phyloP scores from a whole-genome alignment of 2,329 filamentous ascomycete genomes.

The Gaeumannomyces sp. region DNA sequence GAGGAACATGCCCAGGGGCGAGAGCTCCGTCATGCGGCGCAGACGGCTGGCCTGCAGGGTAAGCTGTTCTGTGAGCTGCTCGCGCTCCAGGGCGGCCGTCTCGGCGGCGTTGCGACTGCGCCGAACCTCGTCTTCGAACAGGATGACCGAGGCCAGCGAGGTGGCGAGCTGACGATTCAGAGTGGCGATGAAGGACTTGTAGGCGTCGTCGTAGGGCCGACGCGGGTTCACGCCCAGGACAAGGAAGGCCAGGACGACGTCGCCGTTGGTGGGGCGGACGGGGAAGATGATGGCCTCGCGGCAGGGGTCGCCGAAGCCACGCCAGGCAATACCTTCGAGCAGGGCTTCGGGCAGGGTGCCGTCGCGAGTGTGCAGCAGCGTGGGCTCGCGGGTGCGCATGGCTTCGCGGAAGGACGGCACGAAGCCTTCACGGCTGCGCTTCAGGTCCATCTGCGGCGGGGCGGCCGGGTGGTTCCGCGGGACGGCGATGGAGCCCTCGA shows the following conservation, averaged over 20 bases:
- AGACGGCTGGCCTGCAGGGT: slow-evolving; percentile 29
- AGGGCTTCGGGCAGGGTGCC: slow-evolving; percentile 46
- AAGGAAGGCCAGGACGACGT: slow-evolving; percentile 54
- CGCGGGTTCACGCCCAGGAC: slow-evolving; percentile 57
- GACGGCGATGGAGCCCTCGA: slow-evolving; percentile 29
- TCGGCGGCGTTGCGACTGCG: slow-evolving; percentile 34
- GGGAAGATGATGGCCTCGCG: slow-evolving; percentile 54
- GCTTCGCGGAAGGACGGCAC: slow-evolving; percentile 31
- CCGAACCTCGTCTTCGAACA: slow-evolving; percentile 59
- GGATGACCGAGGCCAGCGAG: slow-evolving; percentile 56
- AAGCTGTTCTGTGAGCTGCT: slow-evolving; percentile 27
- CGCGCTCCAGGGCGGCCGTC: slow-evolving; percentile 27
- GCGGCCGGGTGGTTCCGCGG: slow-evolving; percentile 27
- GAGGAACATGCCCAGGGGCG: slow-evolving; percentile 32
- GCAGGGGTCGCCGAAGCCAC: slow-evolving; percentile 50
- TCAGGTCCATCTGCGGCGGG: slow-evolving; percentile 28
- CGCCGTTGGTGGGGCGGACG: slow-evolving; percentile 51
- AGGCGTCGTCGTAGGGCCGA: slow-evolving; percentile 57
- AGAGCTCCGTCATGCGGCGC: slow-evolving; percentile 31
- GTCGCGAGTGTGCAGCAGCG: slow-evolving; percentile 23
- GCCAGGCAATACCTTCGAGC: slow-evolving; percentile 45
- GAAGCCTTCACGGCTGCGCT: slow-evolving; percentile 27
- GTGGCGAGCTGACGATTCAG: slow-evolving; percentile 47
- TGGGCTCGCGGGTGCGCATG: slow-evolving; percentile 29
- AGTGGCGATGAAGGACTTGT: slow-evolving; percentile 48